A percentile compares a stretch with the other conserved stretches of the same genome.
These are phyloP conservation scores for Allomyces macrogynus DNA, from an alignment of 192 early-diverging fungal species.

Conservation along the genomic window DNA sequence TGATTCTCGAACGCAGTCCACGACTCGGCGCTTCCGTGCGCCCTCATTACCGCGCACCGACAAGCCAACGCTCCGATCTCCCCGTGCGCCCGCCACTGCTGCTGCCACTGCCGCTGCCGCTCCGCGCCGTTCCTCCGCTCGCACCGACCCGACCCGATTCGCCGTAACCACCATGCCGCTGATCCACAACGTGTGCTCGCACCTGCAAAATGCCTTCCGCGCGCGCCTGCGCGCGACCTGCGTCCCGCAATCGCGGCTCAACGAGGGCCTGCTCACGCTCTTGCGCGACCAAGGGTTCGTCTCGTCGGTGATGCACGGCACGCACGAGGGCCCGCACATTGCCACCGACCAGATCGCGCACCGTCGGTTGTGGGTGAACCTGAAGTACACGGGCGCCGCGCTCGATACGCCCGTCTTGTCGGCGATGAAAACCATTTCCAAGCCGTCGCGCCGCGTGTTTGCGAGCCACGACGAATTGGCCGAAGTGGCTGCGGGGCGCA, in stretches of 20 bases:
- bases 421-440: constrained; percentile 56
- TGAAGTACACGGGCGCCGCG: constrained; percentile 68
- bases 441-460: constrained; percentile 60
- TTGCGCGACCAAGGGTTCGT: constrained; percentile 87
- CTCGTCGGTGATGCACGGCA: constrained; percentile 52
- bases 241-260: constrained; percentile 73
- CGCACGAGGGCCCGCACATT: constrained; percentile 59
- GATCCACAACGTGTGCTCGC: constrained; percentile 63
- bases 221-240: constrained; percentile 60
- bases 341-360: constrained; percentile 65
- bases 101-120: no score
- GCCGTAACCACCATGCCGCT: constrained; percentile 37
- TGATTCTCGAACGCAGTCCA: no score
- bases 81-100: no score
- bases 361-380: constrained; percentile 73
- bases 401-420: constrained; percentile 50
- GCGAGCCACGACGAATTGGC: constrained; percentile 60
- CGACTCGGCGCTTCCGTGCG: no score
- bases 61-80: no score
- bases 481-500: constrained; percentile 46
- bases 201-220: constrained; percentile 77
- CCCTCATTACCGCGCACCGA: no score
- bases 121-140: no score
- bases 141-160: no score
- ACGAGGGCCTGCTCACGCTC: constrained; percentile 60